Percentiles rank a stretch among this genome's conserved stretches.
These are phyloP conservation scores for Ceriops decandra DNA, from an alignment of 345 rosid genomes.

Conservation along the genomic window DNA sequence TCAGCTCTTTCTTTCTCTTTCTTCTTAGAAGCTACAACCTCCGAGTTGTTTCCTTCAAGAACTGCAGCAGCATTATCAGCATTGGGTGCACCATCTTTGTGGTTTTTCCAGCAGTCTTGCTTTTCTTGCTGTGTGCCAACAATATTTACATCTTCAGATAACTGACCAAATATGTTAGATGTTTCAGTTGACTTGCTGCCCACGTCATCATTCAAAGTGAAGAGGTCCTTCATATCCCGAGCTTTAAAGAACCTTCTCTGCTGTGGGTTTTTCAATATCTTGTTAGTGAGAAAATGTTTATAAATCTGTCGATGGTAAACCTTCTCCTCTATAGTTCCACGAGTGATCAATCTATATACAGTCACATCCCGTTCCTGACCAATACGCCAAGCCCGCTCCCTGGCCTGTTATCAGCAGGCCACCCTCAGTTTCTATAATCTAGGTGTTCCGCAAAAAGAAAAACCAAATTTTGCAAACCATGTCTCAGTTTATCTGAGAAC, in stretches of 20 bases:
- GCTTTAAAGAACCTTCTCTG: conserved; percentile 94
- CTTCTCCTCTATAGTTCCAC: conserved; percentile 96
- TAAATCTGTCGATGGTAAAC: conserved; percentile 94
- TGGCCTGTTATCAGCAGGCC: conserved; percentile 55
- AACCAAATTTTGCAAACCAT: background rate
- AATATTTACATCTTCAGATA: conserved; percentile 64
- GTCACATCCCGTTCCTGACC: conserved; percentile 91
- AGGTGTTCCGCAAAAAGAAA: background rate
- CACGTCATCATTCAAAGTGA: conserved; percentile 64
- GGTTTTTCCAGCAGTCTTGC: conserved; percentile 22
- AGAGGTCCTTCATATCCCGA: conserved; percentile 95
- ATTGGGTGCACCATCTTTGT: conserved; percentile 20
- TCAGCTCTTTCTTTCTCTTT: conserved; percentile 49
- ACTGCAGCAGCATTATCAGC: conserved; percentile 28
- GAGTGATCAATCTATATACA: conserved; percentile 86
- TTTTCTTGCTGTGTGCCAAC: conserved; percentile 46
- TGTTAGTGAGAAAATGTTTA: conserved; percentile 95
- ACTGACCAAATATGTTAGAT: conserved; percentile 78
- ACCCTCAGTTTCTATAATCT: background rate
- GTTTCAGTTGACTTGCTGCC: conserved; percentile 74
- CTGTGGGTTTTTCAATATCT: conserved; percentile 90
- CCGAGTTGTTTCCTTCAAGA: conserved; percentile 24
- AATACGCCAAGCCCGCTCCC: conserved; percentile 99
- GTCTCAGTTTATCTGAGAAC: too few relatives aligned
- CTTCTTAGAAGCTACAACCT: conserved; percentile 30